Evolutionary conservation across 2,329 filamentous ascomycete genomes (phyloP).

Genomic region (Fusarium sarcochroum): DNA sequence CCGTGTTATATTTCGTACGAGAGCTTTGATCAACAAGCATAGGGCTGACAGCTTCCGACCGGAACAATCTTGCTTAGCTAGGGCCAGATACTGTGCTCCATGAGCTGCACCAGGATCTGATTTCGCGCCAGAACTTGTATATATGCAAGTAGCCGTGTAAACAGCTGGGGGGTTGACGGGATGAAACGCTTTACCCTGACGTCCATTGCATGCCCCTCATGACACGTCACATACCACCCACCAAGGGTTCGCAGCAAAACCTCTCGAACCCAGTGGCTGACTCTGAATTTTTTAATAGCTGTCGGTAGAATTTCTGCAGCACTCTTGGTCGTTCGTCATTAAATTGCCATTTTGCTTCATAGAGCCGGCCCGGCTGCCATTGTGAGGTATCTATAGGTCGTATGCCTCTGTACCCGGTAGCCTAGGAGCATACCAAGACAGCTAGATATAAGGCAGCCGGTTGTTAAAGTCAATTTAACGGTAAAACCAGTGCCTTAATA

Average conservation of each 20-base stretch:
- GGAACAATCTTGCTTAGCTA: slow-evolving; percentile 21
- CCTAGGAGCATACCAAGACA: background rate
- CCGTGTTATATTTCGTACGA: background rate
- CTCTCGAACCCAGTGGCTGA: slow-evolving; percentile 27
- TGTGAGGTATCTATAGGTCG: background rate
- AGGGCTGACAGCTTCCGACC: slow-evolving; percentile 30
- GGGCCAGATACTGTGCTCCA: slow-evolving; percentile 5
- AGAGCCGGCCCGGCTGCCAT: slow-evolving; percentile 18
- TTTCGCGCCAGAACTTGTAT: slow-evolving; percentile 27
- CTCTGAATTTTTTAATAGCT: slow-evolving; percentile 7
- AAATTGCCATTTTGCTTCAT: slow-evolving; percentile 20
- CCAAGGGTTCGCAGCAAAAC: slow-evolving; percentile 43
- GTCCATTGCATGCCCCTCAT: slow-evolving; percentile 44
- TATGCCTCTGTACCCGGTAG: slow-evolving; percentile 6
- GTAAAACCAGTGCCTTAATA: background rate
- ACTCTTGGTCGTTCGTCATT: background rate
- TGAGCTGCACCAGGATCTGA: slow-evolving; percentile 39
- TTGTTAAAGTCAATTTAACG: background rate
- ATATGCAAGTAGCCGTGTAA: slow-evolving; percentile 42
- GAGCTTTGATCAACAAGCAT: slow-evolving; percentile 24
- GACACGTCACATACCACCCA: slow-evolving; percentile 49
- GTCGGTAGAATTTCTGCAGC: background rate
- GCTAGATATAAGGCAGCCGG: background rate
- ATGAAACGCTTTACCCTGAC: slow-evolving; percentile 48
- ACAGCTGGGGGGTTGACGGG: slow-evolving; percentile 43